Evolutionary conservation across 495 filamentous ascomycete genomes (phyloP).

Genomic region (Hypoxylon crocopeplum): DNA sequence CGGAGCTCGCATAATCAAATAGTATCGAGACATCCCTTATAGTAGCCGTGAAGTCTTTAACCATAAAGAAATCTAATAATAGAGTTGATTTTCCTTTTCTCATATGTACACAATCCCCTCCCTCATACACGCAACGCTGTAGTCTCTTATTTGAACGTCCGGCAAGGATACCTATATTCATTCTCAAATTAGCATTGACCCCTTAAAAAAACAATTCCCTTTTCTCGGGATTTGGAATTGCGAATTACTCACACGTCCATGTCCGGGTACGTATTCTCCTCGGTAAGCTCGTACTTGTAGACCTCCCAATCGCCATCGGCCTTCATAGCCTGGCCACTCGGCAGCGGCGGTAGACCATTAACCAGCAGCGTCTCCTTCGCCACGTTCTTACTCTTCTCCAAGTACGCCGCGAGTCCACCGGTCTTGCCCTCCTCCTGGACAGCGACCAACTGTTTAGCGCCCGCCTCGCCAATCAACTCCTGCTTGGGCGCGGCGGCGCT

Average conservation of each 20-base stretch:
- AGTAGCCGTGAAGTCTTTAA: neutral
- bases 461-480: conserved; percentile 83
- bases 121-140: neutral
- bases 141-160: conserved; percentile 54
- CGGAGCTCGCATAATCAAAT: neutral
- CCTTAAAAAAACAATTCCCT: no score
- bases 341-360: conserved; percentile 82
- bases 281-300: conserved; percentile 61
- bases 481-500: conserved; percentile 81
- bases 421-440: conserved; percentile 78
- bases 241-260: conserved; percentile 55
- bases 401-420: conserved; percentile 71
- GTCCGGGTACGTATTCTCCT: conserved; percentile 62
- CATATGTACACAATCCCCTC: conserved; percentile 32
- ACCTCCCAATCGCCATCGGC: conserved; percentile 55
- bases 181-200: conserved; percentile 27
- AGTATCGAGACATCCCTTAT: neutral
- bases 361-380: conserved; percentile 69
- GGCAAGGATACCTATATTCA: conserved; percentile 52
- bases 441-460: conserved; percentile 78
- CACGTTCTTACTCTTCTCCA: conserved; percentile 69
- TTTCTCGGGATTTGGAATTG: no score
- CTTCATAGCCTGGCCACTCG: conserved; percentile 65
- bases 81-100: conserved; percentile 12
- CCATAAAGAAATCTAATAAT: conserved; percentile 34